These are phyloP conservation scores for Saccharomycopsis sp. DNA, from an alignment of 805 yeast species.

Conservation along the genomic window DNA sequence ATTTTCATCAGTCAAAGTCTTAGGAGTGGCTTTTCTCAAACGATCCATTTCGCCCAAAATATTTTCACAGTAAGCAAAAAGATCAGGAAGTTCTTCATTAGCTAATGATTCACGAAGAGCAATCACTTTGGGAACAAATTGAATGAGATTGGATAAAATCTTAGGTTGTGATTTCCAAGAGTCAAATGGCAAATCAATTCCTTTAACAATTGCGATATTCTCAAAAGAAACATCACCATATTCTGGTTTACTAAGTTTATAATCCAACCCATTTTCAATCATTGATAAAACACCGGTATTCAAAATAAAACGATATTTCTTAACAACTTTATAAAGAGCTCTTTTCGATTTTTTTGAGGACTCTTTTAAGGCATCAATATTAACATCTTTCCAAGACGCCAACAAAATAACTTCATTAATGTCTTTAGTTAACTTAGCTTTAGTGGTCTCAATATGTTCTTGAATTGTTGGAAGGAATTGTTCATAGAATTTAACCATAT, in stretches of 20 bases:
- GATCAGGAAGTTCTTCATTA: constrained; percentile 11
- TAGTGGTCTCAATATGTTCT: constrained; percentile 34
- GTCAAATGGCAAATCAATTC: neutral
- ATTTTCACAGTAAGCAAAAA: constrained; percentile 20
- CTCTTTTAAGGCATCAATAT: constrained; percentile 85
- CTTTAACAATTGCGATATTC: neutral
- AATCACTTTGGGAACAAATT: constrained; percentile 29
- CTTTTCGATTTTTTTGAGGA: constrained; percentile 87
- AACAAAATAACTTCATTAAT: constrained; percentile 74
- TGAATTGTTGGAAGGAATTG: constrained; percentile 50
- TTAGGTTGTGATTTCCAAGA: constrained; percentile 8
- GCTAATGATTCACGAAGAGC: constrained; percentile 4
- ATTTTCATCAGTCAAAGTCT: constrained; percentile 54
- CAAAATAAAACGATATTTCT: constrained; percentile 65
- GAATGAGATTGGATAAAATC: constrained; percentile 29
- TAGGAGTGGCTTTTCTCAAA: constrained; percentile 72
- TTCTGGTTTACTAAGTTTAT: constrained; percentile 11
- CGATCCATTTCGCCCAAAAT: constrained; percentile 37
- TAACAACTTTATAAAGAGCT: constrained; percentile 68
- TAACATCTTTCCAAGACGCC: constrained; percentile 97
- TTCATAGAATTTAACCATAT: constrained; percentile 51
- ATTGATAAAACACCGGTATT: constrained; percentile 38
- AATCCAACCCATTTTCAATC: constrained; percentile 50
- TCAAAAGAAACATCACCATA: no score
- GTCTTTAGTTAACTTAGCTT: constrained; percentile 59